Evolutionary conservation across 371 early-diverging fungal species (phyloP).

Genomic region (Syncephalis plumigaleata): DNA sequence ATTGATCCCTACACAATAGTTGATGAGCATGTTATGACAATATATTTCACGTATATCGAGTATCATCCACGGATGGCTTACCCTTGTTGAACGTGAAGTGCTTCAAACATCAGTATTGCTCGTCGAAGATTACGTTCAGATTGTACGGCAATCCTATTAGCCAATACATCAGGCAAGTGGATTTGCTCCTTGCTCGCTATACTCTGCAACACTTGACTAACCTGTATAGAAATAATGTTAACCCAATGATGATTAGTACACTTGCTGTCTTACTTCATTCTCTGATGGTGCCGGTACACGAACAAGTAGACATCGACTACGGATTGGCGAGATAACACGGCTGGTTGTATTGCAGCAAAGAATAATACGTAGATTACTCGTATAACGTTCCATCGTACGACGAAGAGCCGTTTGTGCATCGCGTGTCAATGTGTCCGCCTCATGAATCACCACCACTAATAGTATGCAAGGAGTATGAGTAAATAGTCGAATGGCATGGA

Average conservation of each 20-base stretch:
- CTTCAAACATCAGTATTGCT: conserved; percentile 81
- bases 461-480: background rate
- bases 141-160: conserved; percentile 40
- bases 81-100: conserved; percentile 58
- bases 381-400: conserved; percentile 99
- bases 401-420: conserved; percentile 98
- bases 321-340: conserved; percentile 90
- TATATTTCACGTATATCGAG: background rate
- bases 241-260: background rate
- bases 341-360: conserved; percentile 82
- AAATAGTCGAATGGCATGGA: no score
- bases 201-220: conserved; percentile 35
- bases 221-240: conserved; percentile 13
- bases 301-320: conserved; percentile 86
- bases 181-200: conserved; percentile 70
- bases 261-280: conserved; percentile 32
- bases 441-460: conserved; percentile 85
- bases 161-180: conserved; percentile 38
- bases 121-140: conserved; percentile 78
- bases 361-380: conserved; percentile 81
- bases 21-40: background rate
- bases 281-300: conserved; percentile 71
- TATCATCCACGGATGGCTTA: background rate
- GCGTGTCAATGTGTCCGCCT: conserved; percentile 83
- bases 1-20: conserved; percentile 11